Evolutionary conservation across 129 eudicot species (phyloP).

Genomic region (Lonicera japonica): DNA sequence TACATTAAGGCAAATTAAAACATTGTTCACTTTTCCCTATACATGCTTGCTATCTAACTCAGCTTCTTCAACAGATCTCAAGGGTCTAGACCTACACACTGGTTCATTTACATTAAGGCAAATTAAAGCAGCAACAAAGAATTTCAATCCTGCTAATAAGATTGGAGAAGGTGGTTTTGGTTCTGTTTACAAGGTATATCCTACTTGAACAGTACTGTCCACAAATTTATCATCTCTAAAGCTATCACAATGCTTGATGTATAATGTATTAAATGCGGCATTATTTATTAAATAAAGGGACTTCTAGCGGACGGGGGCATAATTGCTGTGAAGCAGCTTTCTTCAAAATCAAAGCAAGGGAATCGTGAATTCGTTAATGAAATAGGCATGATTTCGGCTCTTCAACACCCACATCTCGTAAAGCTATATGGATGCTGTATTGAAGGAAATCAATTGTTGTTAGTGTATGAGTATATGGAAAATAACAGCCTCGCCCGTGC

Average conservation of each 20-base stretch:
- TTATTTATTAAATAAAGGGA: slow-evolving; percentile 29
- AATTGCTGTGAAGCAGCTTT: slow-evolving; percentile 59
- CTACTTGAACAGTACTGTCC: not conserved
- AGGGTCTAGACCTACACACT: slow-evolving; percentile 36
- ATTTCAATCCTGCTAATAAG: slow-evolving; percentile 42
- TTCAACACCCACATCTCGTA: slow-evolving; percentile 57
- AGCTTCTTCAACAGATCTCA: slow-evolving; percentile 22
- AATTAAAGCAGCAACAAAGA: slow-evolving; percentile 44
- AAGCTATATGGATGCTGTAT: slow-evolving; percentile 50
- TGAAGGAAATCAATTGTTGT: slow-evolving; percentile 42
- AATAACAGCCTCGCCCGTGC: slow-evolving; percentile 58
- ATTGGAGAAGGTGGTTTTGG: slow-evolving; percentile 75
- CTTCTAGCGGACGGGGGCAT: slow-evolving; percentile 31
- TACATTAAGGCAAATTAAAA: slow-evolving; percentile 42
- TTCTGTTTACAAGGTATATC: slow-evolving; percentile 46
- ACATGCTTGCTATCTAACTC: not conserved
- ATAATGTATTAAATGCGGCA: not conserved
- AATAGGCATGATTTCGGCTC: slow-evolving; percentile 56
- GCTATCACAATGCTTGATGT: not conserved
- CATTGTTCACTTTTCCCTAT: too few species aligned
- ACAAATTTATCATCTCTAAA: not conserved
- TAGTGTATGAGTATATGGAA: slow-evolving; percentile 54
- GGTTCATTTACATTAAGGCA: slow-evolving; percentile 42
- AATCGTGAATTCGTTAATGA: slow-evolving; percentile 55
- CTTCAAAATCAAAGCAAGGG: slow-evolving; percentile 58